Conservation (phyloP, 2,329 filamentous ascomycete genomes). For the Ophiocordyceps camponoti-rufipedis region DNA sequence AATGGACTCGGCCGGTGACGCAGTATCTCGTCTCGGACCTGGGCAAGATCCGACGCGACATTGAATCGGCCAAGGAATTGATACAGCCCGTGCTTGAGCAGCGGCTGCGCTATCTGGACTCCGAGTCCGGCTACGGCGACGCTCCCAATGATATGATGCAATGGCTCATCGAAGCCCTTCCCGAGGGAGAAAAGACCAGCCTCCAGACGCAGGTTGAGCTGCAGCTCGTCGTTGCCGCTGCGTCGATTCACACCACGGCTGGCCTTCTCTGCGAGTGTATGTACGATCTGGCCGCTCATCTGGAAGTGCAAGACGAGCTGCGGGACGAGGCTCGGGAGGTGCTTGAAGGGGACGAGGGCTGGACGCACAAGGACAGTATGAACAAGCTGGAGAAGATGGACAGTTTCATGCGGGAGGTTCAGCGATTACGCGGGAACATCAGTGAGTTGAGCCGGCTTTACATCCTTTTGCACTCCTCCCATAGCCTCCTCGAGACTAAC, state of each 20-base stretch:
- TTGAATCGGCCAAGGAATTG: slow-evolving; percentile 22
- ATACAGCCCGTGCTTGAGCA: slow-evolving; percentile 27
- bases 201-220: slow-evolving; percentile 20
- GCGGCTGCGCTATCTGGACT: slow-evolving; percentile 22
- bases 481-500: too few species aligned
- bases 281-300: slow-evolving; percentile 28
- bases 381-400: slow-evolving; percentile 26
- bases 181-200: slow-evolving; percentile 19
- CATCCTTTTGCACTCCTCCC: too few species aligned
- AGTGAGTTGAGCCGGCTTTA: slow-evolving; percentile 12
- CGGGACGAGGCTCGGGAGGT: slow-evolving; percentile 27
- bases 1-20: slow-evolving; percentile 26
- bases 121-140: slow-evolving; percentile 14
- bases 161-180: slow-evolving; percentile 23
- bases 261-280: slow-evolving; percentile 27
- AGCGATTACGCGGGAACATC: slow-evolving; percentile 21
- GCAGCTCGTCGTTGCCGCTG: slow-evolving; percentile 24
- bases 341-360: slow-evolving; percentile 21
- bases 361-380: slow-evolving; percentile 23
- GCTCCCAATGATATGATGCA: slow-evolving; percentile 23
- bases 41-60: slow-evolving; percentile 23
- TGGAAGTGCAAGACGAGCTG: slow-evolving; percentile 27
- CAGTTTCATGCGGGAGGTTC: slow-evolving; percentile 28
- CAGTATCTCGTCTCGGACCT: slow-evolving; percentile 28
- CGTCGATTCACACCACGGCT: slow-evolving; percentile 26